Conservation (phyloP, 495 filamentous ascomycete species). For the Hypoxylon subgilvum region DNA sequence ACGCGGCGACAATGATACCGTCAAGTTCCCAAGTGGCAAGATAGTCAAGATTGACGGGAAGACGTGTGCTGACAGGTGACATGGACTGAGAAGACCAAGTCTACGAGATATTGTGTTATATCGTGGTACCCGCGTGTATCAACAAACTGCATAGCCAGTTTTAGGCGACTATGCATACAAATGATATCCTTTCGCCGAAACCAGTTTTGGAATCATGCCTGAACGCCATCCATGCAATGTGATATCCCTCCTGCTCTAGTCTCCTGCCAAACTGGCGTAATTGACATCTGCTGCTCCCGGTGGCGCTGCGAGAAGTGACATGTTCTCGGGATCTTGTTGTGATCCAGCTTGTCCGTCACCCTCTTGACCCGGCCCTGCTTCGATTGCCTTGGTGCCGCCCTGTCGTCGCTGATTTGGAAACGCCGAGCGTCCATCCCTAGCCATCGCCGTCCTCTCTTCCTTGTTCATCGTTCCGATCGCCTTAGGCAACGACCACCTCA, state of each 20-base stretch:
- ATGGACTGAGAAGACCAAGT: slow-evolving; percentile 42
- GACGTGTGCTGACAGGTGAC: slow-evolving; percentile 50
- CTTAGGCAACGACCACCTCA: slow-evolving; percentile 92
- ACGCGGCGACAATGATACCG: slow-evolving; percentile 86
- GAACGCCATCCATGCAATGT: slow-evolving; percentile 45
- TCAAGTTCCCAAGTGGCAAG: slow-evolving; percentile 63
- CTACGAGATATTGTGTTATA: slow-evolving; percentile 43
- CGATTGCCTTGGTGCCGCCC: slow-evolving; percentile 40
- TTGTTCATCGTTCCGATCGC: slow-evolving; percentile 87
- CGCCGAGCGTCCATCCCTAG: slow-evolving; percentile 70
- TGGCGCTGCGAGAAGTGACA: slow-evolving; percentile 71
- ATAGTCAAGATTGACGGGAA: slow-evolving; percentile 53
- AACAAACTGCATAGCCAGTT: slow-evolving; percentile 42
- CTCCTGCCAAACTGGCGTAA: slow-evolving; percentile 84
- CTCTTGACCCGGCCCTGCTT: slow-evolving; percentile 35
- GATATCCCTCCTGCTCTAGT: slow-evolving; percentile 52
- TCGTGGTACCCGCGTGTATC: slow-evolving; percentile 40
- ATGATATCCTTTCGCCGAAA: slow-evolving; percentile 39
- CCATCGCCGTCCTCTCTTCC: slow-evolving; percentile 75
- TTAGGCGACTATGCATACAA: slow-evolving; percentile 3
- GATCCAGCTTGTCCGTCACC: slow-evolving; percentile 40
- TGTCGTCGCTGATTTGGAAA: slow-evolving; percentile 49
- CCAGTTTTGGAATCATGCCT: slow-evolving; percentile 52
- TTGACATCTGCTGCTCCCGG: slow-evolving; percentile 81
- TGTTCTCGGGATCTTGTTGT: slow-evolving; percentile 52